Evolutionary conservation across 305 asterid species (phyloP).

Genomic region (Withania somnifera): DNA sequence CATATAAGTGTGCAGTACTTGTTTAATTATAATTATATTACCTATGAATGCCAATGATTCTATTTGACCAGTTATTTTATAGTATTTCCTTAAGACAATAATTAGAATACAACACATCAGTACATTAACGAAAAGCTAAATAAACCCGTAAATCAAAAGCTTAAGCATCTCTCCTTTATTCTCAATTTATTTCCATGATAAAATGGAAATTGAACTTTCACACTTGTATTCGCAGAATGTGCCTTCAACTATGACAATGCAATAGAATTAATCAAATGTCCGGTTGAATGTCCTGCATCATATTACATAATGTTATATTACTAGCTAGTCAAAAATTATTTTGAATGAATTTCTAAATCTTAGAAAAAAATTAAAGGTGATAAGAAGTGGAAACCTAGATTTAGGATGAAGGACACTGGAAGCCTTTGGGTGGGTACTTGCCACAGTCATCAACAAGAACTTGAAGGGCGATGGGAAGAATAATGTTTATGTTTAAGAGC

Average conservation of each 20-base stretch:
- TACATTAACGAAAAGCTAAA: not conserved
- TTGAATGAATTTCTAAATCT: not conserved
- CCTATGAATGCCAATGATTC: too few relatives aligned
- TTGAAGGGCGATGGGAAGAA: constrained; percentile 50
- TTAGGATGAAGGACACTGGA: constrained; percentile 36
- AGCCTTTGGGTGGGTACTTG: constrained; percentile 46
- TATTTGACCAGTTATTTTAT: too few relatives aligned
- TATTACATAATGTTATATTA: not conserved
- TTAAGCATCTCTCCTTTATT: not conserved
- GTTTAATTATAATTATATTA: not conserved
- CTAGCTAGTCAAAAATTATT: not conserved
- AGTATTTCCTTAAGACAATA: not conserved
- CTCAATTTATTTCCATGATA: not conserved
- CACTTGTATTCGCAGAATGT: not conserved
- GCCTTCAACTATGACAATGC: constrained; percentile 1
- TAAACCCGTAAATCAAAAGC: not conserved
- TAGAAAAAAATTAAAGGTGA: too few relatives aligned
- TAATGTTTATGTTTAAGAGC: constrained; percentile 40
- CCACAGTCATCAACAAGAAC: constrained; percentile 55
- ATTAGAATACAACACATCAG: not conserved
- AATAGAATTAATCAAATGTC: not conserved
- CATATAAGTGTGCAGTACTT: not conserved
- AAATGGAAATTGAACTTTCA: not conserved
- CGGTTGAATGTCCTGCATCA: not conserved
- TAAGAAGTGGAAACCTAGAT: not conserved